Base-by-base conservation (phyloP, 2,329 filamentous ascomycete species). In the Alternaria panax region DNA sequence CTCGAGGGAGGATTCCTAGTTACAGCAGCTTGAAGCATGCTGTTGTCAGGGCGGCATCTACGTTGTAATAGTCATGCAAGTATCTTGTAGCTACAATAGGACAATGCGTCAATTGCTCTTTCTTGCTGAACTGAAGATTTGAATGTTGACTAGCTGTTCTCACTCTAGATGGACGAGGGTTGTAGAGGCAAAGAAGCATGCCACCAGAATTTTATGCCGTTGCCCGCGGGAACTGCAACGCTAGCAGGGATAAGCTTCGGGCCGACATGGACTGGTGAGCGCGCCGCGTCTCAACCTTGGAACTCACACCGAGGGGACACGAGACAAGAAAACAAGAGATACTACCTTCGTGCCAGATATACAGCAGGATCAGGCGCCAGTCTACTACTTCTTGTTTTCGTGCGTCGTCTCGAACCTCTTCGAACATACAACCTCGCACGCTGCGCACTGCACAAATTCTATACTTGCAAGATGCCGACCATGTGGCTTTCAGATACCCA, bases 401-500 rank as follows among this genome's bases (percentile, higher is more conserved):
- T n/a, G n/a, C n/a, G n/a, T n/a, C 27, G 11, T 34, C 14, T 45
- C 42, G 25, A 18, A 1, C 18, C 36, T 42, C 16, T 50, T 30
- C n/a, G n/a, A 16, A 20, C 41, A 20, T n/a, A 34, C n/a, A 30
- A 28, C 30, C 32, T 58, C 46, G 58, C 58, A 57, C 59, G 56
- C 42, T 42, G 56, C 52, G 36, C 34, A 30, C 25, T 27, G 14
- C 22, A 55, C 47, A n/a, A 16, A 38, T 22, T 32, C 27, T 51
- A 43, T 20, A 48, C 45, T 45, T 54, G 61, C 73, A 77, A 72
- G 65, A 78, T 93, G 91, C 91, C 90, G 75, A 90, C 92, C 62
- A 96, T 97, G 91, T 98, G 94, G 94, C 86, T 98, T 75, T 92
- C 93, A 72, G 94, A 98, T 82, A 88, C 91, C 77, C 94, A 98